These are phyloP conservation scores for Aphanomyces euteiches DNA, from an alignment of 352 stramenopile genomes.

Conservation along the genomic window DNA sequence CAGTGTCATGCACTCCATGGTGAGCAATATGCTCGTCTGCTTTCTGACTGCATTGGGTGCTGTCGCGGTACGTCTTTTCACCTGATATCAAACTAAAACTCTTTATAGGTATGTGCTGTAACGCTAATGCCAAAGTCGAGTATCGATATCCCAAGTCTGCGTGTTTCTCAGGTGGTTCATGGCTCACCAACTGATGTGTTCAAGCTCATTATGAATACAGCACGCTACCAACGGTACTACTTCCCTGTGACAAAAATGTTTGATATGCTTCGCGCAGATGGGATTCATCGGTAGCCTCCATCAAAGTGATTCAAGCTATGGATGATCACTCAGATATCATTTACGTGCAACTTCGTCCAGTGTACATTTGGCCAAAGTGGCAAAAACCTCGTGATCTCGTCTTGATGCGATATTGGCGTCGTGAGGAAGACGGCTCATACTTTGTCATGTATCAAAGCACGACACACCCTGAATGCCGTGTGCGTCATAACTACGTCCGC, in stretches of 20 bases:
- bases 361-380: slow-evolving; percentile 81
- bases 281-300: slow-evolving; percentile 71
- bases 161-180: slow-evolving; percentile 80
- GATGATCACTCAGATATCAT: slow-evolving; percentile 87
- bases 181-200: slow-evolving; percentile 82
- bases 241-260: background rate
- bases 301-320: slow-evolving; percentile 80
- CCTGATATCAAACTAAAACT: background rate
- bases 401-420: slow-evolving; percentile 85
- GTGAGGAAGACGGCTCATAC: slow-evolving; percentile 84
- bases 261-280: slow-evolving; percentile 35
- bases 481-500: slow-evolving; percentile 84
- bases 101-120: slow-evolving; percentile 46
- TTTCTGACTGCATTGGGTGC: slow-evolving; percentile 63
- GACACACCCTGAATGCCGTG: slow-evolving; percentile 76
- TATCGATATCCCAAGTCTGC: slow-evolving; percentile 80
- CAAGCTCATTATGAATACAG: slow-evolving; percentile 77
- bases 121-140: slow-evolving; percentile 63
- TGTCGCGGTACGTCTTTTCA: slow-evolving; percentile 35
- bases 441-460: slow-evolving; percentile 90
- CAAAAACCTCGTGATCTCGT: slow-evolving; percentile 82
- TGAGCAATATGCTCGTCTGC: slow-evolving; percentile 76
- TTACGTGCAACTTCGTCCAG: slow-evolving; percentile 81
- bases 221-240: slow-evolving; percentile 57
- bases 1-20: slow-evolving; percentile 84